Conservation (phyloP, 805 yeast genomes). For the Yarrowia sp. region DNA sequence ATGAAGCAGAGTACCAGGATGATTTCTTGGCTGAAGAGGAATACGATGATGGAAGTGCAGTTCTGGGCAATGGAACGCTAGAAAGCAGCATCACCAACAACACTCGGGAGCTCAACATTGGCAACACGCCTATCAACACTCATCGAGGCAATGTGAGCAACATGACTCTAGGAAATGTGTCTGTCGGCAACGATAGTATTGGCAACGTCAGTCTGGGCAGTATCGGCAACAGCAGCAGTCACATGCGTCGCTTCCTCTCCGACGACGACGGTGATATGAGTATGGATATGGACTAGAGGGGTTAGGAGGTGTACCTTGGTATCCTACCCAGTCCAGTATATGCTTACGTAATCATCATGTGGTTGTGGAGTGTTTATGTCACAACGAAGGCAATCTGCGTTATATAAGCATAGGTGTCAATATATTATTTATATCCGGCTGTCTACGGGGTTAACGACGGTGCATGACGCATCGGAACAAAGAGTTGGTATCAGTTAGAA, state of each 20-base stretch:
- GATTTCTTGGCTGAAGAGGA: slow-evolving; percentile 38
- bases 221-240: slow-evolving; percentile 28
- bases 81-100: slow-evolving; percentile 22
- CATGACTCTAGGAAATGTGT: slow-evolving; percentile 31
- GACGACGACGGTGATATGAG: slow-evolving; percentile 34
- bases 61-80: slow-evolving; percentile 3
- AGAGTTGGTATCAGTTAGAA: too few relatives aligned
- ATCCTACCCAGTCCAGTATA: too few relatives aligned
- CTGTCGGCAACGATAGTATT: slow-evolving; percentile 34
- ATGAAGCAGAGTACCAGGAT: slow-evolving; percentile 31
- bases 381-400: neutral
- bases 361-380: too few relatives aligned
- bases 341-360: neutral
- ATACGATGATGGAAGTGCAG: slow-evolving; percentile 21
- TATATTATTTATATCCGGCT: neutral
- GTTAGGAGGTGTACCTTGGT: too few relatives aligned
- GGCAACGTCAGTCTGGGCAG: slow-evolving; percentile 30
- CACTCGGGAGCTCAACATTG: slow-evolving; percentile 21
- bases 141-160: slow-evolving; percentile 19
- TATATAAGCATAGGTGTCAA: neutral
- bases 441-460: neutral
- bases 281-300: slow-evolving; percentile 21
- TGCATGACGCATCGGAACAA: neutral
- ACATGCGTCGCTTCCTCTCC: slow-evolving; percentile 6
- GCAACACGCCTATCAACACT: slow-evolving; percentile 6